These are phyloP conservation scores for Nephelium lappaceum DNA, from an alignment of 345 rosid species.

Conservation along the genomic window DNA sequence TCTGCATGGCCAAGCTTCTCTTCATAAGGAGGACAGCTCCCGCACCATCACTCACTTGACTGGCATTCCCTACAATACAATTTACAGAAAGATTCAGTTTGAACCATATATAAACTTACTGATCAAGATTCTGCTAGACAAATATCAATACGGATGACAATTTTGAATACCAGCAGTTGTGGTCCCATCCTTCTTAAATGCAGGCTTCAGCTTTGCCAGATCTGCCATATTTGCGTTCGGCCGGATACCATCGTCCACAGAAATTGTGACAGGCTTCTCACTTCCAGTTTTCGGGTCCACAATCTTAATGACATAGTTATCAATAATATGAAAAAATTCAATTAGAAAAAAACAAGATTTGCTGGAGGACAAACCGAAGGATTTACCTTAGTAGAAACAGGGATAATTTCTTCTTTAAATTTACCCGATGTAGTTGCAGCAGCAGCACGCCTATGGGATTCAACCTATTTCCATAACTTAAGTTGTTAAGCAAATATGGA, in stretches of 20 bases:
- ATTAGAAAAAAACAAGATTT: neutral
- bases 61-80: constrained; percentile 69
- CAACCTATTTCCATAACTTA: constrained; percentile 54
- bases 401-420: constrained; percentile 87
- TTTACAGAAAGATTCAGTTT: constrained; percentile 17
- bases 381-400: constrained; percentile 79
- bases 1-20: constrained; percentile 79
- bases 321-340: constrained; percentile 14
- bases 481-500: constrained; percentile 19
- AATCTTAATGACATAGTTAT: constrained; percentile 45
- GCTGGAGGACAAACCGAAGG: neutral
- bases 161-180: constrained; percentile 84
- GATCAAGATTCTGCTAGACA: constrained; percentile 2
- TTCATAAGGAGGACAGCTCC: constrained; percentile 95
- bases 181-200: constrained; percentile 75
- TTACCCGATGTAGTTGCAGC: constrained; percentile 86
- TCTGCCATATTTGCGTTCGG: constrained; percentile 61
- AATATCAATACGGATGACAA: neutral
- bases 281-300: constrained; percentile 81
- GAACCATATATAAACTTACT: neutral
- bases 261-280: constrained; percentile 64
- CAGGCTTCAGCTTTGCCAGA: constrained; percentile 84
- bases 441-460: constrained; percentile 92
- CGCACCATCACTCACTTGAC: constrained; percentile 98
- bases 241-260: constrained; percentile 86